Evolutionary conservation across 179 eudicot genomes (phyloP).

Genomic region (Sideroxylon spinosum): DNA sequence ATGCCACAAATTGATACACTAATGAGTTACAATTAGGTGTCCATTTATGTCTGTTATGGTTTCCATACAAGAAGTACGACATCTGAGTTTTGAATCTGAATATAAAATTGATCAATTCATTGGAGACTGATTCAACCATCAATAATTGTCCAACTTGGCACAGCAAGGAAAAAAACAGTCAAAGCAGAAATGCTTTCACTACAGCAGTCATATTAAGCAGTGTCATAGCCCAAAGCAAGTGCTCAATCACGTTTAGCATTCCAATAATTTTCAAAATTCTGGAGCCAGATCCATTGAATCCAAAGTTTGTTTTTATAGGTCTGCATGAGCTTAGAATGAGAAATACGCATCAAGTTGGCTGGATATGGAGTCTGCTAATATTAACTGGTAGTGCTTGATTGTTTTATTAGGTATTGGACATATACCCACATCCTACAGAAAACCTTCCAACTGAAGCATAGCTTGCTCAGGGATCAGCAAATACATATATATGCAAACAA

Average conservation of each 20-base stretch:
- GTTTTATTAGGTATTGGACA: no score
- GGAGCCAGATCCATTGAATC: not conserved
- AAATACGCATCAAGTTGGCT: no score
- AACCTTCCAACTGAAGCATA: no score
- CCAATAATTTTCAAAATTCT: not conserved
- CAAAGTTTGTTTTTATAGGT: no score
- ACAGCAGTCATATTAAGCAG: not conserved
- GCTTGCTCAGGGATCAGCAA: not conserved
- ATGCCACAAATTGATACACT: not conserved
- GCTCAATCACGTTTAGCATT: not conserved
- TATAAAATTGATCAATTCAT: not conserved
- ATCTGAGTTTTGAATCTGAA: not conserved
- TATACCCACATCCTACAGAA: no score
- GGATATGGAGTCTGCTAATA: no score
- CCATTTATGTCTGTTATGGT: not conserved
- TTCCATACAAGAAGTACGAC: not conserved
- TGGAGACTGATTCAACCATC: not conserved
- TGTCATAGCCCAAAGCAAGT: not conserved
- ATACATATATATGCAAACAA: not conserved
- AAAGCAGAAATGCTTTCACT: not conserved
- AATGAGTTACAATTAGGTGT: not conserved
- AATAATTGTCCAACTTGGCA: not conserved
- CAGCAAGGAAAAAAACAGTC: not conserved
- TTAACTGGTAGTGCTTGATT: no score
- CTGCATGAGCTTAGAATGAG: no score